A percentile compares a stretch with the other conserved stretches of the same genome.
Evolutionary conservation across 805 yeast species (phyloP).

Genomic region (Kuraishia cidri): DNA sequence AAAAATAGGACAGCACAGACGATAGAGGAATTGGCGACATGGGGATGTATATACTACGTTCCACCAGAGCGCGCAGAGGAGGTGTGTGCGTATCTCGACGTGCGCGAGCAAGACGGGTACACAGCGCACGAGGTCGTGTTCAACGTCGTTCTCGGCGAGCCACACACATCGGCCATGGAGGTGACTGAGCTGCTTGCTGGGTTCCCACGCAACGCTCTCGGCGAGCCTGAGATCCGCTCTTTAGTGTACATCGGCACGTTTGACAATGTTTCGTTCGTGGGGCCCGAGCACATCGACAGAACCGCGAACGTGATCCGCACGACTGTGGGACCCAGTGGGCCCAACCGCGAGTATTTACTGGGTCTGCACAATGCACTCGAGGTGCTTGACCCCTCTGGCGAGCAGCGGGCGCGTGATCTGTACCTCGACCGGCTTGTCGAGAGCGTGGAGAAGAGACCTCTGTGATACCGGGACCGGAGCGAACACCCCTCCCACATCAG

Average conservation of each 20-base stretch:
- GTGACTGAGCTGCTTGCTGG: constrained; percentile 11
- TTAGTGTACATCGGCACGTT: constrained; percentile 78
- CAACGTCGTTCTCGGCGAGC: constrained; percentile 26
- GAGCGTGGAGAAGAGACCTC: background rate
- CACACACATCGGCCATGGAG: constrained; percentile 11
- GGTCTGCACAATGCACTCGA: constrained; percentile 41
- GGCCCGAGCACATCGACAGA: constrained; percentile 55
- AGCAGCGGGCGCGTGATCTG: constrained; percentile 20
- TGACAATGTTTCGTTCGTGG: constrained; percentile 74
- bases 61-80: constrained; percentile 51
- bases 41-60: constrained; percentile 83
- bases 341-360: constrained; percentile 62
- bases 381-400: constrained; percentile 23
- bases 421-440: constrained; percentile 24
- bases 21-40: constrained; percentile 40
- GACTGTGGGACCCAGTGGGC: constrained; percentile 75
- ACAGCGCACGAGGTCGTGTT: constrained; percentile 60
- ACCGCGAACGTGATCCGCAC: constrained; percentile 55
- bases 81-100: constrained; percentile 64
- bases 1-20: constrained; percentile 8
- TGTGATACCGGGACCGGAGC: too few relatives aligned
- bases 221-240: constrained; percentile 39
- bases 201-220: constrained; percentile 20
- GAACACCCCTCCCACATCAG: too few relatives aligned
- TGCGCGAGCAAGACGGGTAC: constrained; percentile 87